Base-by-base conservation (phyloP, 2,329 filamentous ascomycete species). In the Phialemonium atrogriseum region DNA sequence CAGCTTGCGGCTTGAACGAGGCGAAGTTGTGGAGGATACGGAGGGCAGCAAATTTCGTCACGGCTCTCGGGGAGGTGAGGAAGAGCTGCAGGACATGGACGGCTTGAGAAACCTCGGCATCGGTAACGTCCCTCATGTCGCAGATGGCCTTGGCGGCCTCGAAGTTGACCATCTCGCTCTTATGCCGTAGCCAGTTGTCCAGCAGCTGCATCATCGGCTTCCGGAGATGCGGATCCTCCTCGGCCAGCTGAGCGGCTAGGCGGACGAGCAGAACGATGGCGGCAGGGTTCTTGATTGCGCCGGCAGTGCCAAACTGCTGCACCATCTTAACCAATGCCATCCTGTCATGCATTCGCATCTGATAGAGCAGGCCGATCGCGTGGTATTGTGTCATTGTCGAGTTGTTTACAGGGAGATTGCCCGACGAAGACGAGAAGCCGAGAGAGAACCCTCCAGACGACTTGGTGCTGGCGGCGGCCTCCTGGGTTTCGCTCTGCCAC, bases 241-340 rank as follows among this genome's bases (percentile, higher is more conserved):
- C 87, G 19, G 89, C 89, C 40, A 98, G 69, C 66, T 94, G 91
- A 24, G 89, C 85, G 20, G 91, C 91, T 43, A 98, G 65, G 46
- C 91, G 77, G 34, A 98, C 91, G 17, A 98, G 72, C 75, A 98
- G 80, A 30, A 98, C 77, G 36, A 88, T 81, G 20, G 88, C 91
- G 38, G 89, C 85, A 13, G 91, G 87, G 59, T 84, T 95, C 77
- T 95, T 96, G 40, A 96, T 81, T 9, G 86, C 86, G 36, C 91
- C 91, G 11, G 87, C 77, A 32, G 81, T 80, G 32, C 87, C 87
- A 55, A 95, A 96, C 59, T 98, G 91, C 65, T 98, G 91, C n/a
- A 98, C 89, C 91, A 98, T 96, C 73, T 98, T 98, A 39, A 96
- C 89, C 48, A 98, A 65, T 14, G 91, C 88, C 91, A 98, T 98